Percentiles rank a stretch among this genome's conserved stretches.
phyloP scores from a whole-genome alignment of 2,329 filamentous ascomycete genomes.

The Rasamsonia emersonii region DNA sequence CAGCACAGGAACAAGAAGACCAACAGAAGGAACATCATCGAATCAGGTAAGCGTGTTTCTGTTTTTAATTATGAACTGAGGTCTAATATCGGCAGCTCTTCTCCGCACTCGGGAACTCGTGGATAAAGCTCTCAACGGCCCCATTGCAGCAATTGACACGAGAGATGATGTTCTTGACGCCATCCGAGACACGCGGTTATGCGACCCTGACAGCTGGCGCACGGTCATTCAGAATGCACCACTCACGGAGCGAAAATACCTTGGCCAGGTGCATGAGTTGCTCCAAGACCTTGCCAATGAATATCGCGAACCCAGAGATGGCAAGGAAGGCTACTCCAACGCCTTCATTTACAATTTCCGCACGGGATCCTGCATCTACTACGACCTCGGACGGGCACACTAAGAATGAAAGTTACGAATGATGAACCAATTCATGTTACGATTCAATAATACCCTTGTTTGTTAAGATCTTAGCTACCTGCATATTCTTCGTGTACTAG shows the following conservation, averaged over 20 bases:
- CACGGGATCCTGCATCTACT: constrained; percentile 74
- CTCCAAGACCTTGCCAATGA: constrained; percentile 54
- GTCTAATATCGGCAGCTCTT: constrained; percentile 34
- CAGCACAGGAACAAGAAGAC: constrained; percentile 84
- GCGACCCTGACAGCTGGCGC: constrained; percentile 77
- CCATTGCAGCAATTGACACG: constrained; percentile 80
- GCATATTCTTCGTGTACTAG: too few relatives aligned
- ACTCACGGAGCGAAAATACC: constrained; percentile 69
- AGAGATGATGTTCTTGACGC: constrained; percentile 73
- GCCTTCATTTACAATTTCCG: constrained; percentile 90
- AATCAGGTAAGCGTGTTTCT: constrained; percentile 57
- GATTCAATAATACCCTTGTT: not conserved
- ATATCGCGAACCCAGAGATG: constrained; percentile 23
- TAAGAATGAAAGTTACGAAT: constrained; percentile 1
- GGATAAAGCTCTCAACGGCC: constrained; percentile 63
- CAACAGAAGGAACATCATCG: constrained; percentile 77
- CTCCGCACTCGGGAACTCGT: constrained; percentile 52
- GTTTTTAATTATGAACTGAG: constrained; percentile 10
- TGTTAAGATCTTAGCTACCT: too few relatives aligned
- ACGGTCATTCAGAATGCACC: constrained; percentile 69
- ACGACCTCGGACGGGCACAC: constrained; percentile 53
- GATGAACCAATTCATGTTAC: constrained; percentile 4
- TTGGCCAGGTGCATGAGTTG: constrained; percentile 73
- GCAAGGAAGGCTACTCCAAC: constrained; percentile 53
- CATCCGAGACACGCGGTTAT: constrained; percentile 64